phyloP scores from a whole-genome alignment of 768 basidiomycete genomes.

The Trametes villosa region DNA sequence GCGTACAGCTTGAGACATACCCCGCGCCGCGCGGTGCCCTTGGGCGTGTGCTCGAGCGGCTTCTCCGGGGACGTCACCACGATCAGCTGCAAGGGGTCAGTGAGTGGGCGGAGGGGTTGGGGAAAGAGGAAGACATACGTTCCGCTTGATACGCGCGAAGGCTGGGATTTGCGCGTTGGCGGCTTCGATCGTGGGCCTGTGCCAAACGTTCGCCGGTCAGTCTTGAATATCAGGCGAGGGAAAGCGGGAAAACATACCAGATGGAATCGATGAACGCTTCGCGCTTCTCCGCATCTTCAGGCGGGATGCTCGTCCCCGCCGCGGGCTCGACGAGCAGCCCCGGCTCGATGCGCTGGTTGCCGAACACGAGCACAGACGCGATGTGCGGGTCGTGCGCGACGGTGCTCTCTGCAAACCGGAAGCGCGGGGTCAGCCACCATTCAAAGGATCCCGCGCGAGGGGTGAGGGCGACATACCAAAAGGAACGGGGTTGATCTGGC shows the following conservation, averaged over 20 bases:
- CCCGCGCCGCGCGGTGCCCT: slow-evolving; percentile 51
- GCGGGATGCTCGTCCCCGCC: slow-evolving; percentile 2
- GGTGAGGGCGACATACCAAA: slow-evolving; percentile 35
- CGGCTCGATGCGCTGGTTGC: slow-evolving; percentile 24
- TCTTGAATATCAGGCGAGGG: not conserved
- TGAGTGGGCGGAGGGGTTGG: not conserved
- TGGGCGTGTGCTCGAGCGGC: slow-evolving; percentile 49
- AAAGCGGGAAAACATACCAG: slow-evolving; percentile 6
- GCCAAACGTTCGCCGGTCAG: not conserved
- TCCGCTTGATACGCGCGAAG: slow-evolving; percentile 33
- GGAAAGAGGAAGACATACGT: slow-evolving; percentile 8
- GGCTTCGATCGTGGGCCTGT: slow-evolving; percentile 35
- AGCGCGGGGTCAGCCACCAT: not conserved
- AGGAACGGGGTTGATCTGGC: slow-evolving; percentile 42
- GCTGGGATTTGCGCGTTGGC: slow-evolving; percentile 31
- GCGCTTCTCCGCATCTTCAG: slow-evolving; percentile 8
- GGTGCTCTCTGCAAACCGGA: slow-evolving; percentile 37
- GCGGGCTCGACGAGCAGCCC: slow-evolving; percentile 33
- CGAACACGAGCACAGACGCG: slow-evolving; percentile 28
- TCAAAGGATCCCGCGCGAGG: not conserved
- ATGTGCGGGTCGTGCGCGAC: slow-evolving; percentile 25
- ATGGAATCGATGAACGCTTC: slow-evolving; percentile 7
- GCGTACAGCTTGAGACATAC: slow-evolving; percentile 44
- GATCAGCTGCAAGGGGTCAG: slow-evolving; percentile 54
- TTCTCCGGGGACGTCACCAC: slow-evolving; percentile 45